Conservation (phyloP, 257 asterid genomes). For the Nicotiana otophora region DNA sequence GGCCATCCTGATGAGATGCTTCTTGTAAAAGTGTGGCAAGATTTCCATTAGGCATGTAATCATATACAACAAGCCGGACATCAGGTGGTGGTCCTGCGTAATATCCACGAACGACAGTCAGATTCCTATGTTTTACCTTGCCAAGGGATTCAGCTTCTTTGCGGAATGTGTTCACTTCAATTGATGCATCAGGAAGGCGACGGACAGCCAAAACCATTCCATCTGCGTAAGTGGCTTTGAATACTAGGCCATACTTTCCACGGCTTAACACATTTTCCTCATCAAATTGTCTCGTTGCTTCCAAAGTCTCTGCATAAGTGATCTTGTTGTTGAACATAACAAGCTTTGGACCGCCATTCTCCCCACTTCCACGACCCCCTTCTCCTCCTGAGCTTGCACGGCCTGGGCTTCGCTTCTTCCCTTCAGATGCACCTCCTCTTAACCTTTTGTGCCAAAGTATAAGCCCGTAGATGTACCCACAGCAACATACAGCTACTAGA, state of each 20-base stretch:
- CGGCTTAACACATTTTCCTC: conserved; percentile 65
- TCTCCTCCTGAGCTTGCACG: conserved; percentile 50
- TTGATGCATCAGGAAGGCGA: conserved; percentile 44
- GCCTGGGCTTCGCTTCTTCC: conserved; percentile 68
- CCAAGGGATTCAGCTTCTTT: conserved; percentile 69
- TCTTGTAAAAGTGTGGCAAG: conserved; percentile 63
- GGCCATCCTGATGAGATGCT: conserved; percentile 76
- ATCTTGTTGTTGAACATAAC: conserved; percentile 66
- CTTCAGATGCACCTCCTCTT: conserved; percentile 43
- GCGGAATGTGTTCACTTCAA: conserved; percentile 46
- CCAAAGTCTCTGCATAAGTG: conserved; percentile 57
- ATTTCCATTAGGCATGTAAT: conserved; percentile 81
- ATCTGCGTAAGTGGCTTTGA: conserved; percentile 59
- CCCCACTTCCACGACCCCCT: conserved; percentile 71
- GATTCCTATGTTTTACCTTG: conserved; percentile 56
- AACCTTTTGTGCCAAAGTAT: conserved; percentile 66
- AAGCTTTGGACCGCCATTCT: conserved; percentile 61
- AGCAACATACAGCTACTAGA: conserved; percentile 50
- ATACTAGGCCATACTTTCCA: conserved; percentile 51
- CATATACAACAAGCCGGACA: conserved; percentile 49
- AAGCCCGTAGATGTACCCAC: conserved; percentile 54
- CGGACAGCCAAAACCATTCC: conserved; percentile 71
- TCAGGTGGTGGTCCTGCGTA: conserved; percentile 54
- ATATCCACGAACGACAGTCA: conserved; percentile 68
- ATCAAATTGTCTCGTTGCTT: conserved; percentile 66